These are phyloP conservation scores for Azolla pinnata DNA, from an alignment of 75 land plant species.

Conservation along the genomic window DNA sequence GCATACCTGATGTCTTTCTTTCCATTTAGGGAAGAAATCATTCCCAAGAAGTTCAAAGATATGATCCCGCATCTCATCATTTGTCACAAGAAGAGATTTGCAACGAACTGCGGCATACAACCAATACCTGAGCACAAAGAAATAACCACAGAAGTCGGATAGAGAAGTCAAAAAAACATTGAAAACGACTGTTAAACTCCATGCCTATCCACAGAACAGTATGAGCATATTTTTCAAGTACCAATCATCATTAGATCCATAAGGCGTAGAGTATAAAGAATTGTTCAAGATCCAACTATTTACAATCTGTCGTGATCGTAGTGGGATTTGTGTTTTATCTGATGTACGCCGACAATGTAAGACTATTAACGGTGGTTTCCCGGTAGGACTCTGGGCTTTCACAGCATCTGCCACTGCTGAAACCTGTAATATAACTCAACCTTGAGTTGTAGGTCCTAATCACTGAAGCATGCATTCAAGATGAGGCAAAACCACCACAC, in stretches of 20 bases:
- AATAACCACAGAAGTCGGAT: not conserved
- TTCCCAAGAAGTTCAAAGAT: slow-evolving; percentile 39
- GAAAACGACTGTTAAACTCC: not conserved
- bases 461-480: no score
- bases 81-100: slow-evolving; percentile 35
- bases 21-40: slow-evolving; percentile 56
- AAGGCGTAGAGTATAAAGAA: slow-evolving; percentile 56
- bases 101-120: slow-evolving; percentile 79
- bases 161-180: not conserved
- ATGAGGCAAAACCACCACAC: no score
- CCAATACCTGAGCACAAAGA: slow-evolving; percentile 60
- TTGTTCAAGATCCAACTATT: slow-evolving; percentile 30
- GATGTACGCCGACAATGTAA: slow-evolving; percentile 46
- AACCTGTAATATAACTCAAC: no score
- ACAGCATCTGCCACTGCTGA: slow-evolving; percentile 45
- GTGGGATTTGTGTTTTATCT: slow-evolving; percentile 24
- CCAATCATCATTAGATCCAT: slow-evolving; percentile 90
- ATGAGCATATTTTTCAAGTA: not conserved
- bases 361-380: slow-evolving; percentile 56
- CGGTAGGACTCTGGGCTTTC: slow-evolving; percentile 33
- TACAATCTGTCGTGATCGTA: slow-evolving; percentile 32
- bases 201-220: not conserved
- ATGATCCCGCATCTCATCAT: slow-evolving; percentile 48
- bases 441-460: no score
- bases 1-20: slow-evolving; percentile 49